Evolutionary conservation across 768 basidiomycete genomes (phyloP).

Genomic region (Tylopilus vinaceipallidus): DNA sequence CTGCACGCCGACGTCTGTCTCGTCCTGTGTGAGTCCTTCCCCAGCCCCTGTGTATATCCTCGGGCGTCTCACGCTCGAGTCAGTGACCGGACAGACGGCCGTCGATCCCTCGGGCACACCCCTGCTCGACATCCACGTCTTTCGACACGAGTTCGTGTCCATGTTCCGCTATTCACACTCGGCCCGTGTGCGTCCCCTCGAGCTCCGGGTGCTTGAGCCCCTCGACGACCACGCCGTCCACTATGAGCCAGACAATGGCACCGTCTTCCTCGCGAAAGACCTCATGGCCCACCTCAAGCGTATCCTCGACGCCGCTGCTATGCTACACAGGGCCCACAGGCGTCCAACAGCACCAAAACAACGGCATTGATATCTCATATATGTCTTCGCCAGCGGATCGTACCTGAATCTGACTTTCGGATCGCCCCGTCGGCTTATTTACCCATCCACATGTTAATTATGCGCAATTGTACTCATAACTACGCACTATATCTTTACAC

Average conservation of each 20-base stretch:
- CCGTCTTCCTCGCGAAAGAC: slow-evolving; percentile 56
- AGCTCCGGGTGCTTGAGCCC: slow-evolving; percentile 49
- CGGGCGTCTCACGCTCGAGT: too few relatives aligned
- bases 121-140: slow-evolving; percentile 26
- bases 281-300: slow-evolving; percentile 28
- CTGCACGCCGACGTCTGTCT: slow-evolving; percentile 28
- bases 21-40: slow-evolving; percentile 25
- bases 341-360: slow-evolving; percentile 6
- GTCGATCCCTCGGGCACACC: slow-evolving; percentile 12
- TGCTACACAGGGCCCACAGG: slow-evolving; percentile 11
- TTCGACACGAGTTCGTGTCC: slow-evolving; percentile 56
- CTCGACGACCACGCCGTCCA: slow-evolving; percentile 47
- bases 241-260: slow-evolving; percentile 59
- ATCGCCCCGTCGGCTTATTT: slow-evolving; percentile 15
- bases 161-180: slow-evolving; percentile 61
- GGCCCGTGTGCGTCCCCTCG: slow-evolving; percentile 33
- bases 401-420: not conserved
- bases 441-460: slow-evolving; percentile 1
- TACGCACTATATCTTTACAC: slow-evolving; percentile 2
- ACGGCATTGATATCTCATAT: slow-evolving; percentile 4
- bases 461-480: slow-evolving; percentile 21
- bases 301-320: slow-evolving; percentile 27
- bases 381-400: not conserved
- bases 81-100: slow-evolving; percentile 19
- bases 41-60: not conserved